Percentiles rank a stretch among this genome's conserved stretches.
These are phyloP conservation scores for Leptodontidium sp. DNA, from an alignment of 2,329 filamentous ascomycete genomes.

Conservation along the genomic window DNA sequence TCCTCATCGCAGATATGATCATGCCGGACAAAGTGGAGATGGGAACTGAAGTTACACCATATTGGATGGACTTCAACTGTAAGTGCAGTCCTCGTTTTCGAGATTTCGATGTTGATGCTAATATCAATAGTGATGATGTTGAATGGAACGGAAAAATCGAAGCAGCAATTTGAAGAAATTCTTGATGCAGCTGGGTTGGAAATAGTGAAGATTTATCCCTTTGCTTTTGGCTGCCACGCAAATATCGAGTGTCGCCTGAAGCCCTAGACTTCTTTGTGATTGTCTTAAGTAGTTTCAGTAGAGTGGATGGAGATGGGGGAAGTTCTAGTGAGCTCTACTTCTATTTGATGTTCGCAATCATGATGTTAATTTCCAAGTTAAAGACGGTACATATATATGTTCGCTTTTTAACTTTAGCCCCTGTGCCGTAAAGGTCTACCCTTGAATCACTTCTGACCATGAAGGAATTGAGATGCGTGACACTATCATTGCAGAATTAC, in stretches of 20 bases:
- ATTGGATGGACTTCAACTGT: slow-evolving; percentile 43
- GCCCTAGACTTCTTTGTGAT: background rate
- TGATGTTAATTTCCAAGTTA: no score
- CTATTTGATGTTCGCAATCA: no score
- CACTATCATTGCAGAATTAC: no score
- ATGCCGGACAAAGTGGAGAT: slow-evolving; percentile 40
- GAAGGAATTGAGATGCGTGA: no score
- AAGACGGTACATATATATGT: no score
- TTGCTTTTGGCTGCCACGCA: slow-evolving; percentile 27
- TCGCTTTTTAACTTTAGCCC: no score
- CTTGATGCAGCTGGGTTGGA: slow-evolving; percentile 39
- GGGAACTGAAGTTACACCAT: slow-evolving; percentile 38
- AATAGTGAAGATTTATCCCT: slow-evolving; percentile 40
- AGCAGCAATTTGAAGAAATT: slow-evolving; percentile 41
- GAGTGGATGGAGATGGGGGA: no score
- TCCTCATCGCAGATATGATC: slow-evolving; percentile 43
- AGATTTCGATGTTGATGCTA: background rate
- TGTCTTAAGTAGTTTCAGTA: background rate
- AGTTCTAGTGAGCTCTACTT: no score
- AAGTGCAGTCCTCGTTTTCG: background rate
- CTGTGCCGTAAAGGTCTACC: no score
- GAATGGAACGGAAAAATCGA: slow-evolving; percentile 43
- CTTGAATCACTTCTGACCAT: no score
- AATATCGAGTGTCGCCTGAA: slow-evolving; percentile 35
- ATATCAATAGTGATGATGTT: slow-evolving; percentile 38